Percentiles rank a stretch among this genome's conserved stretches.
Evolutionary conservation across 2,329 filamentous ascomycete species (phyloP).

Genomic region (Pseudocercospora fijiensis): DNA sequence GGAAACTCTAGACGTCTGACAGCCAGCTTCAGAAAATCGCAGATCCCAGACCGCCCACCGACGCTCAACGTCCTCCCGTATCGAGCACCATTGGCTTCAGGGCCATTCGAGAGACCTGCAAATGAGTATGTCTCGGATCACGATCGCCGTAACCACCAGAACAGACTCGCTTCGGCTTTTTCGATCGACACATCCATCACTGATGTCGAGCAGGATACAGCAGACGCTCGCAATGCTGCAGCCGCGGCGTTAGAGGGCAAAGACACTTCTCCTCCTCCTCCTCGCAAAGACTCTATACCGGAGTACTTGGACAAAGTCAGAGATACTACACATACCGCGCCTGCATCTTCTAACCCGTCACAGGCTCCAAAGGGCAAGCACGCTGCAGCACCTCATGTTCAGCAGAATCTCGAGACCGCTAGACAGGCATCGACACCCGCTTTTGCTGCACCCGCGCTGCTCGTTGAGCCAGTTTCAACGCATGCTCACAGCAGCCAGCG

Average conservation of each 20-base stretch:
- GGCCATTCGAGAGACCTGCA: conserved; percentile 6
- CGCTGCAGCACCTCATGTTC: background rate
- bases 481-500: background rate
- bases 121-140: conserved; percentile 5
- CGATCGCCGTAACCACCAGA: background rate
- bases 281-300: background rate
- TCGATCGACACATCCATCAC: background rate
- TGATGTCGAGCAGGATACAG: background rate
- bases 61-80: background rate
- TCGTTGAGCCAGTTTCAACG: background rate
- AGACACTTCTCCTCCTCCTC: background rate
- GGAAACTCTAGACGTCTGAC: background rate
- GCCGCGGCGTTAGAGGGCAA: background rate
- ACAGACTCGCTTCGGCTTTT: background rate
- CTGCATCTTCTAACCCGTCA: background rate
- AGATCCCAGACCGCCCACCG: background rate
- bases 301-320: background rate
- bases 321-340: background rate
- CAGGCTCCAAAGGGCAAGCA: background rate
- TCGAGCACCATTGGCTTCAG: background rate
- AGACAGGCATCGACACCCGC: background rate
- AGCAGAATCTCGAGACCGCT: background rate
- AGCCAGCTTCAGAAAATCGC: background rate
- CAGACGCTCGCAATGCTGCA: background rate
- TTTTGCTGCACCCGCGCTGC: background rate